Base-by-base conservation (phyloP, 1,284 basidiomycete species). In the Bondarzewia mesenterica region DNA sequence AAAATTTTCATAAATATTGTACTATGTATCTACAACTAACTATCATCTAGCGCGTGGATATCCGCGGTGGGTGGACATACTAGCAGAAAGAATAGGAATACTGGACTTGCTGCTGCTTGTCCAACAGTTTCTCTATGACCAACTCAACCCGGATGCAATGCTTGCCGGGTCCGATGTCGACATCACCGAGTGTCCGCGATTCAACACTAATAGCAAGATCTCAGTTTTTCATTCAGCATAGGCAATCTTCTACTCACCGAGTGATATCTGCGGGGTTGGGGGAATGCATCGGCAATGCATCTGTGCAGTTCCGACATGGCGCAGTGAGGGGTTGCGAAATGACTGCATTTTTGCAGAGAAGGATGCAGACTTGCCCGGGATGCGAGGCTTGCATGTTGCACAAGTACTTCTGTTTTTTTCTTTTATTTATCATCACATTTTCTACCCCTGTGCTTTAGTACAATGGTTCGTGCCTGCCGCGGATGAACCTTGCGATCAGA, bases 101-200 rank as follows among this genome's bases (percentile, higher is more conserved):
- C 14, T 15, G 26, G 6, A 20, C 48, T 15, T 22, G 23, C 21
- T 39, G 43, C 27, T 32, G 42, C 39, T 49, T 7, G 44, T 54
- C 2, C n/a, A 26, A 6, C 32, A 39, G n/a, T 51, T 51, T 26
- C 27, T 51, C 7, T 47, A 35, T 35, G 42, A 43, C 18, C 50
- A 51, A 29, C 46, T 48, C 14, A 2, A 51, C 27, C 27, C 46
- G 2, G 35, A 36, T 20, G 22, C 20, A 20, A 25, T 23, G 12
- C 7, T 15, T 7, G 5, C 20, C 3, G 10, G 40, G 3, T 23
- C 22, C 8, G 23, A 45, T n/a, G n/a, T 49, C 16, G 16, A 27
- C 14, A 10, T 44, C 15, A 14, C 7, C 15, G 2, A 40, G 1
- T 51, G 49, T 38, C 52, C 50, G 2, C 14, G 18, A 3, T 29